These are phyloP conservation scores for Cytospora piceicola DNA, from an alignment of 2,329 filamentous ascomycete genomes.

Conservation along the genomic window DNA sequence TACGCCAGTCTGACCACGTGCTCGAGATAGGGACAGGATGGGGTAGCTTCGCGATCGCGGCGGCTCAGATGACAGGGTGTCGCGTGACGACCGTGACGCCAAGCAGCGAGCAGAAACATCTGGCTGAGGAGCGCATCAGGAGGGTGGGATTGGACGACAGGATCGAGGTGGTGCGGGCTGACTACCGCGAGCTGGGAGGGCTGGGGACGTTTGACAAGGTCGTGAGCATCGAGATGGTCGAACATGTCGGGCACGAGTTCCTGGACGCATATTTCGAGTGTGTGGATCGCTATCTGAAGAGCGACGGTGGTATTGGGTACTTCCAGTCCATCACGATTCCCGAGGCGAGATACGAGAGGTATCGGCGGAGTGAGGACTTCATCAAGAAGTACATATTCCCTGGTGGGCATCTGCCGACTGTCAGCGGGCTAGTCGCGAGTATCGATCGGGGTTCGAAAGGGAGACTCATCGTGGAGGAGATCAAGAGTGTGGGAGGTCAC, in stretches of 20 bases:
- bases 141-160: constrained; percentile 14
- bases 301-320: constrained; percentile 24
- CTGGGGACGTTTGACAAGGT: constrained; percentile 24
- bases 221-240: constrained; percentile 32
- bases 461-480: constrained; percentile 28
- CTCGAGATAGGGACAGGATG: constrained; percentile 31
- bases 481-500: constrained; percentile 26
- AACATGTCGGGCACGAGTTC: constrained; percentile 28
- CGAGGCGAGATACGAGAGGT: constrained; percentile 25
- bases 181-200: constrained; percentile 26
- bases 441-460: constrained; percentile 26
- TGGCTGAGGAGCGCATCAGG: constrained; percentile 24
- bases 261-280: constrained; percentile 28
- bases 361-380: constrained; percentile 26
- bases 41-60: constrained; percentile 30
- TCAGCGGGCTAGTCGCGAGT: constrained; percentile 25
- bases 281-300: constrained; percentile 27
- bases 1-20: constrained; percentile 23
- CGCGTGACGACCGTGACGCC: constrained; percentile 28
- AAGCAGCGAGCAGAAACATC: constrained; percentile 26
- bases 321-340: constrained; percentile 31
- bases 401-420: constrained; percentile 28
- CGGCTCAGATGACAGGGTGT: constrained; percentile 24
- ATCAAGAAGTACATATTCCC: constrained; percentile 31
- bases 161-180: constrained; percentile 23